These are phyloP conservation scores for Trichomonas vaginalis DNA, from an alignment of 208 protist species.

Conservation along the genomic window DNA sequence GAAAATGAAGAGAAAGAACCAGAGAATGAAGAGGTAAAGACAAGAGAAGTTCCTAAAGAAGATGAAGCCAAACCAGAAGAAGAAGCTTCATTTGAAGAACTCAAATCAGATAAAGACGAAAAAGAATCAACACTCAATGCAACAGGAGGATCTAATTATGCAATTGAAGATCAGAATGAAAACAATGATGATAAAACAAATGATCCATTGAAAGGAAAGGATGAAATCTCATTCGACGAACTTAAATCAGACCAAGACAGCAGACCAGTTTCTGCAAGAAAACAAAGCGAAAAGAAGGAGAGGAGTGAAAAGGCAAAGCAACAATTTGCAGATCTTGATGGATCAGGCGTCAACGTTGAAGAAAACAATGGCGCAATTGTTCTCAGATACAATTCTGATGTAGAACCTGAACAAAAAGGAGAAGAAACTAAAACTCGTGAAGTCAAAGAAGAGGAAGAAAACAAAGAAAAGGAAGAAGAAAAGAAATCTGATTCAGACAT, in stretches of 20 bases:
- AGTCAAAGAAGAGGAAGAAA: not conserved
- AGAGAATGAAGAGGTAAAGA: not conserved
- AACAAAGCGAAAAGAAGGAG: not conserved
- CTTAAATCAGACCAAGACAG: not conserved
- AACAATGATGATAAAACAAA: not conserved
- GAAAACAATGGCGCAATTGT: not conserved
- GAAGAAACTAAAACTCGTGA: not conserved
- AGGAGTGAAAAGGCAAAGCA: not conserved
- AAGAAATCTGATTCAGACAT: not conserved
- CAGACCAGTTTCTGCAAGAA: not conserved
- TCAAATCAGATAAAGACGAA: not conserved
- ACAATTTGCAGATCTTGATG: not conserved
- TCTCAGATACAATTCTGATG: not conserved
- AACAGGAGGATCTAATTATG: not conserved
- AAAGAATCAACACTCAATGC: not conserved
- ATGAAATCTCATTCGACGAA: not conserved
- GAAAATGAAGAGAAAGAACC: not conserved
- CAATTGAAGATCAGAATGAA: not conserved
- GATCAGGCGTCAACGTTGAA: not conserved
- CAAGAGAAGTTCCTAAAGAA: not conserved
- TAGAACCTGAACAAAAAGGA: not conserved
- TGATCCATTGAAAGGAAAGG: not conserved
- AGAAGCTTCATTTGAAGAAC: not conserved
- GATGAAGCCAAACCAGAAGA: not conserved
- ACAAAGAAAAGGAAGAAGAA: not conserved